These are phyloP conservation scores for Hypoxylon sp. DNA, from an alignment of 2,329 filamentous ascomycete species.

Conservation along the genomic window DNA sequence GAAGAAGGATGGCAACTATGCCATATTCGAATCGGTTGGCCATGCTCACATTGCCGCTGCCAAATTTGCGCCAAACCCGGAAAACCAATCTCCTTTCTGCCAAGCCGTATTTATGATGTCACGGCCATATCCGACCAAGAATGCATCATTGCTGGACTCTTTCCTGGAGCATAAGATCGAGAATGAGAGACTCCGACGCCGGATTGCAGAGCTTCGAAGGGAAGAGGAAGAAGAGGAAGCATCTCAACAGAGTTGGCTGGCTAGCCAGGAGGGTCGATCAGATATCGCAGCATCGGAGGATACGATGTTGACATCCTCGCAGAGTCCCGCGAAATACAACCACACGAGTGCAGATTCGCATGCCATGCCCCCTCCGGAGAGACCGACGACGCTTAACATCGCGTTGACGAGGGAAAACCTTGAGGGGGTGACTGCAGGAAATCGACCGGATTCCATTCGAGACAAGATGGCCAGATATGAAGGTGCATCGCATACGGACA, in stretches of 20 bases:
- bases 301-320: conserved; percentile 53
- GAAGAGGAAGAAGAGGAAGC: conserved; percentile 88
- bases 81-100: conserved; percentile 77
- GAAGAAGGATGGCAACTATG: conserved; percentile 76
- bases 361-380: conserved; percentile 74
- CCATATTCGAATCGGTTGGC: conserved; percentile 90
- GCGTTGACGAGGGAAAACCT: conserved; percentile 84
- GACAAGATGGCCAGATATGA: conserved; percentile 90
- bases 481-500: conserved; percentile 80
- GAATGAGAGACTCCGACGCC: conserved; percentile 85
- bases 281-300: conserved; percentile 65
- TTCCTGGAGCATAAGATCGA: conserved; percentile 98
- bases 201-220: conserved; percentile 84
- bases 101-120: conserved; percentile 95
- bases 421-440: conserved; percentile 75
- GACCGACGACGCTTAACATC: conserved; percentile 70
- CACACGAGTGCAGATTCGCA: conserved; percentile 56
- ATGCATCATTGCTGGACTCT: conserved; percentile 85
- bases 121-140: conserved; percentile 89
- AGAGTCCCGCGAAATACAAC: conserved; percentile 49
- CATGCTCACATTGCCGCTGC: conserved; percentile 87
- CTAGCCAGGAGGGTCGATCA: conserved; percentile 67
- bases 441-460: conserved; percentile 78
- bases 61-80: conserved; percentile 70
- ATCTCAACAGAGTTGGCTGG: conserved; percentile 70